phyloP scores from a whole-genome alignment of 2,329 filamentous ascomycete genomes.

The Teratosphaeria pseudoeucalypti region DNA sequence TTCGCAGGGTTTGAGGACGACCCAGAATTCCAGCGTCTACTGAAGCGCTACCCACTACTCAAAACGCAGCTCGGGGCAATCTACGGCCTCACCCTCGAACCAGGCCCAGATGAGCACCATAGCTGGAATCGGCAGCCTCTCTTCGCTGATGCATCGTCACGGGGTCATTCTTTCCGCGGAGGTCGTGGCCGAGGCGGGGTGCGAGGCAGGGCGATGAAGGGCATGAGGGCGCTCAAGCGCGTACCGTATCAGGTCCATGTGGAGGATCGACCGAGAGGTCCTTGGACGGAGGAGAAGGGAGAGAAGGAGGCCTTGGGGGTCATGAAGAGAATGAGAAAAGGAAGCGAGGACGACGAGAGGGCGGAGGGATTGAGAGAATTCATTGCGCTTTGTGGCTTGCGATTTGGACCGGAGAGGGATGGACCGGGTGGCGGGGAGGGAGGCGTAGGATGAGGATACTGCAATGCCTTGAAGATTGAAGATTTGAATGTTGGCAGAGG shows the following conservation, averaged over 20 bases:
- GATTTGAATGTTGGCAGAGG: conserved; percentile 6
- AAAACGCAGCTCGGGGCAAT: conserved; percentile 24
- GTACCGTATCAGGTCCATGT: conserved; percentile 2
- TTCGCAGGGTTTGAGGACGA: conserved; percentile 24
- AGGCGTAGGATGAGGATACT: neutral
- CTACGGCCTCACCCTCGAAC: conserved; percentile 27
- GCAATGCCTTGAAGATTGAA: neutral
- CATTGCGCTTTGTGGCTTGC: conserved; percentile 33
- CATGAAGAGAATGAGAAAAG: conserved; percentile 19
- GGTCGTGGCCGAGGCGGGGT: conserved; percentile 4
- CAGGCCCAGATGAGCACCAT: conserved; percentile 20
- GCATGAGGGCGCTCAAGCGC: conserved; percentile 1
- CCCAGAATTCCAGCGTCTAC: conserved; percentile 21
- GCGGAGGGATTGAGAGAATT: conserved; percentile 34
- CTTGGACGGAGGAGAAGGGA: conserved; percentile 29
- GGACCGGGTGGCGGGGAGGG: neutral
- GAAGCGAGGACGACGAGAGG: conserved; percentile 21
- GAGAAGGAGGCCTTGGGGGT: conserved; percentile 23
- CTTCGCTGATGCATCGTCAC: conserved; percentile 6
- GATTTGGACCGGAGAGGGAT: conserved; percentile 17
- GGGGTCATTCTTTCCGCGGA: neutral
- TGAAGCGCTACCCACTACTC: conserved; percentile 25
- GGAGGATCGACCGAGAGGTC: conserved; percentile 15
- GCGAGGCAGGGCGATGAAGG: conserved; percentile 10
- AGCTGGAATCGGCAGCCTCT: conserved; percentile 18